These are phyloP conservation scores for Nigrospora osmanthi DNA, from an alignment of 2,329 filamentous ascomycete genomes.

Conservation along the genomic window DNA sequence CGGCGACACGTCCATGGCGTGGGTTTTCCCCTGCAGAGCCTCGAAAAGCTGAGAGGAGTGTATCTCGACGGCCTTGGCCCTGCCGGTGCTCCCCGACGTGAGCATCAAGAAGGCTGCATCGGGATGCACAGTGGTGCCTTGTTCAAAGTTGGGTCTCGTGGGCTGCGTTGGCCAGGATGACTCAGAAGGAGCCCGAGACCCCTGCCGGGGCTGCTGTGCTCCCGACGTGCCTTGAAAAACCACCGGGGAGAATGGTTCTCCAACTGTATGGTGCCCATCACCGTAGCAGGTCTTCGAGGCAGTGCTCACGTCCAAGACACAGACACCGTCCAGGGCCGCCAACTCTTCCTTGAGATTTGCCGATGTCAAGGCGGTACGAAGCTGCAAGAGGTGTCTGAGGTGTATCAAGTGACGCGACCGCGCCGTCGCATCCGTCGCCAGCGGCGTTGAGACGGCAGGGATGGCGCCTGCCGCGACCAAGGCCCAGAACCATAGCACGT, in stretches of 20 bases:
- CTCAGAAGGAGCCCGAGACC: too few relatives aligned
- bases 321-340: background rate
- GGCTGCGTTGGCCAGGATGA: too few relatives aligned
- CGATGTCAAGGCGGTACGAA: background rate
- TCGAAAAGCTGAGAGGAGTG: slow-evolving; percentile 26
- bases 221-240: too few relatives aligned
- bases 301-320: background rate
- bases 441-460: slow-evolving; percentile 5
- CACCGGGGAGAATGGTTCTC: too few relatives aligned
- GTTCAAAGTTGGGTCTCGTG: background rate
- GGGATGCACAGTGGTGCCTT: too few relatives aligned
- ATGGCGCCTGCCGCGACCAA: slow-evolving; percentile 4
- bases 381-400: background rate
- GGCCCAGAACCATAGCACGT: slow-evolving; percentile 7
- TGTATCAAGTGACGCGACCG: slow-evolving; percentile 3
- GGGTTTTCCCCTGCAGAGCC: slow-evolving; percentile 24
- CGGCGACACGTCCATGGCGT: slow-evolving; percentile 13
- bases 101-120: slow-evolving; percentile 29
- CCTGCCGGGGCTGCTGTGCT: too few relatives aligned
- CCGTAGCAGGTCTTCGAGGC: background rate
- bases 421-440: background rate
- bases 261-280: too few relatives aligned
- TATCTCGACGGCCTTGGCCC: slow-evolving; percentile 33
- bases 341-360: background rate
- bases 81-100: slow-evolving; percentile 35